These are phyloP conservation scores for Leccinum griseonigrum DNA, from an alignment of 1,284 basidiomycete species.

Conservation along the genomic window DNA sequence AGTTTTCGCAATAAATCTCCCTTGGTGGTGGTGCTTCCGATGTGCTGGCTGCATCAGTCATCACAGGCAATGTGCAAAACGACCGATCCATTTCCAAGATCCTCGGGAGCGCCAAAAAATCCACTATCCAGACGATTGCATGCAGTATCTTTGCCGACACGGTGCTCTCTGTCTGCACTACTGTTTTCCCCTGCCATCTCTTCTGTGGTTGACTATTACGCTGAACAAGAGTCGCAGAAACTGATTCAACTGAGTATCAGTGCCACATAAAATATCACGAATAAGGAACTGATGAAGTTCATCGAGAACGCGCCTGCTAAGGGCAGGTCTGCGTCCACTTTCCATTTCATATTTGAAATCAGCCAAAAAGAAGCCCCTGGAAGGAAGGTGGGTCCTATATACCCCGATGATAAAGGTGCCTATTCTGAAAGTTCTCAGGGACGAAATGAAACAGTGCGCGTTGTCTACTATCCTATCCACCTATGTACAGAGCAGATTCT, in stretches of 20 bases:
- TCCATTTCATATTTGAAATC: background rate
- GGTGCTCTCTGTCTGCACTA: constrained; percentile 49
- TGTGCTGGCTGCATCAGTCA: constrained; percentile 20
- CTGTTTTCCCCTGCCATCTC: constrained; percentile 57
- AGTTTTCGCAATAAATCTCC: constrained; percentile 19
- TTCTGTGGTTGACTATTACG: constrained; percentile 63
- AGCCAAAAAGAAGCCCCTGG: background rate
- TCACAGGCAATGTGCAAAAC: constrained; percentile 27
- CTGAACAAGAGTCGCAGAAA: constrained; percentile 42
- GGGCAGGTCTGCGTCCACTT: constrained; percentile 32
- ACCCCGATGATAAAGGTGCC: no score
- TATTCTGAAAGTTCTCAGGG: no score
- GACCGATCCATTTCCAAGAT: constrained; percentile 21
- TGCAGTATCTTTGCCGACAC: constrained; percentile 44
- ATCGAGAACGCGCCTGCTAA: constrained; percentile 47
- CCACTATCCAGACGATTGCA: constrained; percentile 11
- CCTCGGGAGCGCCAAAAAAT: constrained; percentile 6
- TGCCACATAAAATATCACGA: constrained; percentile 24
- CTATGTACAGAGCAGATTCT: background rate
- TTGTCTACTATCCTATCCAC: background rate
- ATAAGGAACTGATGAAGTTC: constrained; percentile 40
- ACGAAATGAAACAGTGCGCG: background rate
- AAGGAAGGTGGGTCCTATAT: constrained; percentile 14
- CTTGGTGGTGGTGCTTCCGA: constrained; percentile 18
- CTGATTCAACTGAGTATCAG: constrained; percentile 39